Evolutionary conservation across 192 early-diverging fungal species (phyloP).

Genomic region (Fimicolochytrium jonesii): DNA sequence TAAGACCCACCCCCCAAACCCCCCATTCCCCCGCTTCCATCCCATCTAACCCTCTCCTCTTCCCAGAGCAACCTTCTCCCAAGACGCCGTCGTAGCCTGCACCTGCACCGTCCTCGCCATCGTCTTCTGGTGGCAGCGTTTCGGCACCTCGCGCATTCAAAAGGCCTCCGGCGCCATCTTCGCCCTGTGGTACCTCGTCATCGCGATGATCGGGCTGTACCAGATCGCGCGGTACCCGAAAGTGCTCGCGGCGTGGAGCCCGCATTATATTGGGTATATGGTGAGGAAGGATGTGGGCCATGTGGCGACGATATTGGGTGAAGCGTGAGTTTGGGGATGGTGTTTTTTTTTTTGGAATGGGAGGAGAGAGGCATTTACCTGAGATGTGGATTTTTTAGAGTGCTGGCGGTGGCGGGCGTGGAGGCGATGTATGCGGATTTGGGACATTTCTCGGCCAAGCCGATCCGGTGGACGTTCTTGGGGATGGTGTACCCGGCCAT

Average conservation of each 20-base stretch:
- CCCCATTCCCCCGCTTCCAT: too few species aligned
- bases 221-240: slow-evolving; percentile 38
- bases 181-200: slow-evolving; percentile 43
- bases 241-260: slow-evolving; percentile 40
- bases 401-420: slow-evolving; percentile 50
- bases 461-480: slow-evolving; percentile 46
- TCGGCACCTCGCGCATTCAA: slow-evolving; percentile 40
- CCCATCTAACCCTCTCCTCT: not conserved
- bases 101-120: slow-evolving; percentile 33
- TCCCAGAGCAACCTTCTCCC: slow-evolving; percentile 15
- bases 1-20: too few species aligned
- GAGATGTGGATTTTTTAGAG: slow-evolving; percentile 20
- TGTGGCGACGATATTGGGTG: slow-evolving; percentile 9
- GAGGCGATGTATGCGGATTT: slow-evolving; percentile 58
- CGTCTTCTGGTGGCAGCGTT: slow-evolving; percentile 39
- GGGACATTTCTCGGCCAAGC: slow-evolving; percentile 45
- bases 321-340: not conserved
- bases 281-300: slow-evolving; percentile 27
- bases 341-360: not conserved
- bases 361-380: not conserved
- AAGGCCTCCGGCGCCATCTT: slow-evolving; percentile 43
- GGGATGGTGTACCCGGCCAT: slow-evolving; percentile 46
- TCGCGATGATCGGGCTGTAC: slow-evolving; percentile 44
- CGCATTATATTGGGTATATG: slow-evolving; percentile 36
- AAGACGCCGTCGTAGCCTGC: slow-evolving; percentile 22